These are phyloP conservation scores for Penicillium sp. DNA, from an alignment of 2,329 filamentous ascomycete species.

Conservation along the genomic window DNA sequence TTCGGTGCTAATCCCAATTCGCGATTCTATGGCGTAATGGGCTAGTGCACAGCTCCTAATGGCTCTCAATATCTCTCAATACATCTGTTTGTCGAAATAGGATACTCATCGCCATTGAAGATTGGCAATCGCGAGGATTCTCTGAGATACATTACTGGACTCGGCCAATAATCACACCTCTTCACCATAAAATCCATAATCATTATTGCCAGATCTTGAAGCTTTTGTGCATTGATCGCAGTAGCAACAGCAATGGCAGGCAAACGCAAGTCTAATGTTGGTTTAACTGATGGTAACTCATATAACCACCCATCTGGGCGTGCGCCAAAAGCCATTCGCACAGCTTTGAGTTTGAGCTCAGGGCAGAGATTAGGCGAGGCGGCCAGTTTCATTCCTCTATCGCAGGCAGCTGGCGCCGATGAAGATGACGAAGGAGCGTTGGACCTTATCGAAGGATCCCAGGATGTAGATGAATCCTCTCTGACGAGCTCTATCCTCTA, in stretches of 20 bases:
- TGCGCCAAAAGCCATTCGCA: not conserved
- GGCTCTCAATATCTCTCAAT: too few relatives aligned
- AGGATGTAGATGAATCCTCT: constrained; percentile 38
- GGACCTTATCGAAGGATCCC: constrained; percentile 33
- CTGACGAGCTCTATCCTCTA: constrained; percentile 40
- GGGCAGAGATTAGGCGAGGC: constrained; percentile 32
- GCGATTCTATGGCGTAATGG: too few relatives aligned
- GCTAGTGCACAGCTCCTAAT: too few relatives aligned
- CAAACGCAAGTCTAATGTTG: constrained; percentile 1
- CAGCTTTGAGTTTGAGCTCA: not conserved
- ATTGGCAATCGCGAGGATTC: too few relatives aligned
- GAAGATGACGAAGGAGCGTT: constrained; percentile 40
- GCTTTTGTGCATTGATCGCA: not conserved
- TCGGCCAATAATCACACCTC: not conserved
- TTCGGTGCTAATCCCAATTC: too few relatives aligned
- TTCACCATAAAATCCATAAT: not conserved
- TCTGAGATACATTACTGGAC: too few relatives aligned
- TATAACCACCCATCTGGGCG: not conserved
- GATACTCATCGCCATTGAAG: too few relatives aligned
- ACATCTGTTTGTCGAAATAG: too few relatives aligned
- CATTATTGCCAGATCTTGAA: not conserved
- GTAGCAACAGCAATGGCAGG: not conserved
- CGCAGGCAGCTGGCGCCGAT: constrained; percentile 31
- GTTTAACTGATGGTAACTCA: not conserved
- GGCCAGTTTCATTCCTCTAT: constrained; percentile 32